These are phyloP conservation scores for Flaveria floridana DNA, from an alignment of 140 eudicot species.

Conservation along the genomic window DNA sequence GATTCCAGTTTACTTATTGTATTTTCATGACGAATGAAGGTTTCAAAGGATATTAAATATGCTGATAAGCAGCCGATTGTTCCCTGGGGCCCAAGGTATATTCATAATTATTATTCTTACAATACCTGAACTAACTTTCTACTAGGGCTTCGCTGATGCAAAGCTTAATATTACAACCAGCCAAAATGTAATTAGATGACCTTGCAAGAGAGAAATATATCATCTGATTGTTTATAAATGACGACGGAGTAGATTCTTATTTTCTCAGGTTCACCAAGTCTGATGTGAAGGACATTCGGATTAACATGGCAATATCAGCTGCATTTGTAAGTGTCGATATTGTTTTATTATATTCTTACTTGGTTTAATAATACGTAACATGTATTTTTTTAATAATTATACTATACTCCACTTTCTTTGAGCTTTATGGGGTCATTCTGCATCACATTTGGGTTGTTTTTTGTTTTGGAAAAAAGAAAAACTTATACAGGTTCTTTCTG, in stretches of 20 bases:
- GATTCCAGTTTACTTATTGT: conserved; percentile 12
- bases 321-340: conserved; percentile 36
- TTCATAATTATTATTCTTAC: conserved; percentile 11
- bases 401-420: not conserved
- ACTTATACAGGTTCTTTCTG: conserved; percentile 13
- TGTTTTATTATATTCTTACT: not conserved
- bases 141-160: not conserved
- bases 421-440: conserved; percentile 1
- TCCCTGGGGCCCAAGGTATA: conserved; percentile 98
- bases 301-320: conserved; percentile 84
- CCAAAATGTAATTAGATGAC: not conserved
- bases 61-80: conserved; percentile 90
- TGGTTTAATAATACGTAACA: not conserved
- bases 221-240: not conserved
- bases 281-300: conserved; percentile 61
- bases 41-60: conserved; percentile 86
- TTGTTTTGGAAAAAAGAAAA: not conserved
- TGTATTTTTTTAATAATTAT: not conserved
- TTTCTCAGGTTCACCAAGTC: conserved; percentile 72
- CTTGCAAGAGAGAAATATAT: not conserved
- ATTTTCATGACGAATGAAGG: conserved; percentile 43
- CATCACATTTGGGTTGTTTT: not conserved
- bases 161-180: not conserved
- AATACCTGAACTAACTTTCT: not conserved
- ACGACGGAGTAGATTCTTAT: conserved; percentile 11